Evolutionary conservation across 1,284 basidiomycete genomes (phyloP).

Genomic region (Moesziomyces aphidis): DNA sequence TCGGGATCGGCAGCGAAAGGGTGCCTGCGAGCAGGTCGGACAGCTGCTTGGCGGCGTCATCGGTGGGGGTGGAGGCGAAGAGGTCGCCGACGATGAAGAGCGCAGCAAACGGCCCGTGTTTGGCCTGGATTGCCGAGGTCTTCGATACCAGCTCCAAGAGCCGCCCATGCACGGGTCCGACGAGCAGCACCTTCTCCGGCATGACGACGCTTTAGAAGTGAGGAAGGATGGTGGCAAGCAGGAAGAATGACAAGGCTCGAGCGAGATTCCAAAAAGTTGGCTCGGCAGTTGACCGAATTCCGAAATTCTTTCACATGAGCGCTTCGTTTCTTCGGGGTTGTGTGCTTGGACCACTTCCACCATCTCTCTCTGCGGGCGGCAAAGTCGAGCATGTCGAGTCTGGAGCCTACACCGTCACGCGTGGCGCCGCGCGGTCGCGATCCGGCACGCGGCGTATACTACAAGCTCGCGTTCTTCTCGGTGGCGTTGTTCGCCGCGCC

Average conservation of each 20-base stretch:
- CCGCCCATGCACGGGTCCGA: conserved; percentile 85
- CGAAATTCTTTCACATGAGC: conserved; percentile 1
- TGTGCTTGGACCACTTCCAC: conserved; percentile 10
- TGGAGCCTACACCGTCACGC: conserved; percentile 47
- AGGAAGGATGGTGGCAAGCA: neutral
- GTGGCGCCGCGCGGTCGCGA: conserved; percentile 51
- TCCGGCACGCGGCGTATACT: conserved; percentile 60
- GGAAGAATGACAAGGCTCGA: neutral
- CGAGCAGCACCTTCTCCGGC: conserved; percentile 76
- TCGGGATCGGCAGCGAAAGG: conserved; percentile 82
- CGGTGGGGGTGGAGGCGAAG: conserved; percentile 72
- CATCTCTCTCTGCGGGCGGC: neutral
- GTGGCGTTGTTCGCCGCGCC: conserved; percentile 62
- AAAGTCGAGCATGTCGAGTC: conserved; percentile 24
- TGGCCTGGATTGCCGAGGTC: conserved; percentile 85
- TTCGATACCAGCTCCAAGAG: conserved; percentile 82
- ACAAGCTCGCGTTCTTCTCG: conserved; percentile 63
- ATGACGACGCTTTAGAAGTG: neutral
- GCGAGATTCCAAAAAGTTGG: neutral
- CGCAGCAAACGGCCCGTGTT: conserved; percentile 93
- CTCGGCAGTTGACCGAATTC: conserved; percentile 15
- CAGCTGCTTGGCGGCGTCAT: conserved; percentile 71
- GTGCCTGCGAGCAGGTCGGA: conserved; percentile 75
- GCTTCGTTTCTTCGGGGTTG: too few relatives aligned
- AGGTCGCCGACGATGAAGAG: conserved; percentile 90